These are phyloP conservation scores for Brassica cretica DNA, from an alignment of 345 rosid species.

Conservation along the genomic window DNA sequence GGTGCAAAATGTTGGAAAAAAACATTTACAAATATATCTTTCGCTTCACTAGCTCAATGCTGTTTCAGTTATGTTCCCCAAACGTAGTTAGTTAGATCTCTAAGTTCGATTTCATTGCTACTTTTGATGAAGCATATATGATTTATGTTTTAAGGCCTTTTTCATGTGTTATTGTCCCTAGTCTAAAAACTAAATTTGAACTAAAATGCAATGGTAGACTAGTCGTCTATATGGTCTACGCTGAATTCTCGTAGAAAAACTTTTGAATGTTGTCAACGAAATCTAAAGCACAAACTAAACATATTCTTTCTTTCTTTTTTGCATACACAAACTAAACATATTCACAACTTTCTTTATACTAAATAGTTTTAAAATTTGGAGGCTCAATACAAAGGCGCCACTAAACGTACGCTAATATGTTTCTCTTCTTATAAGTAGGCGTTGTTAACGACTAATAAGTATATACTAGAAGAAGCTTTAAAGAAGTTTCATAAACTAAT, in stretches of 20 bases:
- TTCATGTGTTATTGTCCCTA: not conserved
- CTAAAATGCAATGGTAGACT: not conserved
- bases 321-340: not conserved
- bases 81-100: not conserved
- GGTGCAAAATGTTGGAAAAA: not conserved
- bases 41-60: not conserved
- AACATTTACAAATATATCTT: not conserved
- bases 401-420: constrained; percentile 14
- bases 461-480: not conserved
- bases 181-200: not conserved
- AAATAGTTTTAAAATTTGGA: not conserved
- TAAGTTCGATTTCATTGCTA: not conserved
- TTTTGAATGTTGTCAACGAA: not conserved
- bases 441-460: not conserved
- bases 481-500: constrained; percentile 23
- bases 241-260: not conserved
- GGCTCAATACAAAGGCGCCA: not conserved
- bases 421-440: constrained; percentile 10
- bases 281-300: not conserved
- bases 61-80: not conserved
- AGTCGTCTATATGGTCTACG: constrained; percentile 10
- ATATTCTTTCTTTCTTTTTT: not conserved
- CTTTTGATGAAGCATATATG: not conserved
- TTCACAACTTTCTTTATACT: not conserved
- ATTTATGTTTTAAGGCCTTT: not conserved